A percentile compares a stretch with the other conserved stretches of the same genome.
phyloP scores from a whole-genome alignment of 148 eudicot species.

The Pharnaceum exiguum region DNA sequence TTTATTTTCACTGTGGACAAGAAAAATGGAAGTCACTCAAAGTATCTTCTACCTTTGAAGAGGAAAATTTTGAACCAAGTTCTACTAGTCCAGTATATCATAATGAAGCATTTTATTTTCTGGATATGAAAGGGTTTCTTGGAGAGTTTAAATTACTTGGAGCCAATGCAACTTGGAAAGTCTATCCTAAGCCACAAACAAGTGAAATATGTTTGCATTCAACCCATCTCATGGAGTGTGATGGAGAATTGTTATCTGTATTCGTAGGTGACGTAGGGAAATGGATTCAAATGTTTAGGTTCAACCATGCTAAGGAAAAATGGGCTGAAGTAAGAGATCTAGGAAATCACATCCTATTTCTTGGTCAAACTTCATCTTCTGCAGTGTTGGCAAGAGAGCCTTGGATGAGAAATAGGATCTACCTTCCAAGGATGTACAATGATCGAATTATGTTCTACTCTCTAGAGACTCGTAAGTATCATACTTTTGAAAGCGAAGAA shows the following conservation, averaged over 20 bases:
- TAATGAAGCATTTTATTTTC: constrained; percentile 1
- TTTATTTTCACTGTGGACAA: neutral
- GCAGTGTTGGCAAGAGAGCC: neutral
- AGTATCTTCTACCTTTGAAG: neutral
- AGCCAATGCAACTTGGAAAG: constrained; percentile 1
- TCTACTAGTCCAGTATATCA: neutral
- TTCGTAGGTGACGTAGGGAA: constrained; percentile 1
- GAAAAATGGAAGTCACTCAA: neutral
- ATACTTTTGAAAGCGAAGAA: neutral
- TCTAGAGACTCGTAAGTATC: neutral
- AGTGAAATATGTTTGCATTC: neutral
- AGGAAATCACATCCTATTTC: neutral
- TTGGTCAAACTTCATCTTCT: neutral
- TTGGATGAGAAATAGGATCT: neutral
- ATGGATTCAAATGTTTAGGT: neutral
- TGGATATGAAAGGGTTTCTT: neutral
- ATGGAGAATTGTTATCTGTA: neutral
- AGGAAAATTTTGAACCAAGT: neutral
- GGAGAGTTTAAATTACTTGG: constrained; percentile 7
- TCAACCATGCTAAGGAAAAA: neutral
- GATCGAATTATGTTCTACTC: neutral
- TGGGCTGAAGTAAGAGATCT: neutral
- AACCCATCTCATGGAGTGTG: constrained; percentile 2
- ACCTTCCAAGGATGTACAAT: neutral
- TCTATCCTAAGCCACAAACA: neutral